Evolutionary conservation across 176 grass and related monocot genomes (phyloP), one percentile per base, ranked within the genome.

Genomic region (Cenchrus americanus): DNA sequence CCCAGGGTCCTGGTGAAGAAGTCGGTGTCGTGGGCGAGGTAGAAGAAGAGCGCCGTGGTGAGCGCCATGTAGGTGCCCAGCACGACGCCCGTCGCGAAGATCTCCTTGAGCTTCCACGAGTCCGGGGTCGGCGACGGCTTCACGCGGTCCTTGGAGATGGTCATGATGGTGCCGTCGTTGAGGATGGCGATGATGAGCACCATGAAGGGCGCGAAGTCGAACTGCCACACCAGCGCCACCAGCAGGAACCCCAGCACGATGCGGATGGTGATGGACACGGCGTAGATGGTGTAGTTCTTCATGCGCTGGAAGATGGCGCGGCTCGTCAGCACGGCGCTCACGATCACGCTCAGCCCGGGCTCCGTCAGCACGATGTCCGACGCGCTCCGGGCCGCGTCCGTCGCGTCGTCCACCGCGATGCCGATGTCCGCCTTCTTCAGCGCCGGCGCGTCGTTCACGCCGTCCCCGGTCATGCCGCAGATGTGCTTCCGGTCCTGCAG

Each of bases 211-310:
- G 96, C 88, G 89, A 98, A 98, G 89, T 98, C 96, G 86, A 95
- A 98, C 59, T 87, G 85, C 96, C 96, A 98, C 68, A 98, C 90
- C 10, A 98, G 91, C 19, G 96, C 96, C 18, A 98, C 87, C 12
- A 98, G 91, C 54, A 98, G 78, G 87, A 98, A 98, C 2, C 96
- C 96, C 4, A 98, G 69, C 42, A 98, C 96, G 81, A 98, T 93
- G 2, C 96, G 93, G 49, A 98, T 95, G 89, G 96, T 98, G 87
- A 98, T 98, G 69, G 96, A 98, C 5, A 98, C 96, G 69, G 96
- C 96, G 82, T 98, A 98, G 86, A 98, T 98, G 72, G 96, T 98
- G 89, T 98, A 98, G 79, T 98, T 98, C 89, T 98, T 98, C 96
- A 98, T 98, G 18, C 96, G 89, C 86, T 98, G 96, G 87, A 98